These are phyloP conservation scores for Fimicolochytrium jonesii DNA, from an alignment of 192 early-diverging fungal species.

Conservation along the genomic window DNA sequence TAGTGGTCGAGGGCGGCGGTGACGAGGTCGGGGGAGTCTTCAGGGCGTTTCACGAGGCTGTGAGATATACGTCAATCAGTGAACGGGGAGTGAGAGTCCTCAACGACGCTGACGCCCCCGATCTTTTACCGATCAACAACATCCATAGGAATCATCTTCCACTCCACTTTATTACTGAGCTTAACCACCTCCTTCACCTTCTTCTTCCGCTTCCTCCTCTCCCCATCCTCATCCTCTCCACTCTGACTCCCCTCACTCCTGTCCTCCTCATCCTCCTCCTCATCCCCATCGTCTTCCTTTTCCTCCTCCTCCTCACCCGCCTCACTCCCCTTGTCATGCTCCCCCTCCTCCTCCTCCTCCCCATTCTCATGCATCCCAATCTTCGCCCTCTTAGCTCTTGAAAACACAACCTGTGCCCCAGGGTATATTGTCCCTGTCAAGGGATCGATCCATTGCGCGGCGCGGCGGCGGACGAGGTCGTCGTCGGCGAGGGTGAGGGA, in stretches of 20 bases:
- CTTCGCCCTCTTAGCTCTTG: conserved; percentile 23
- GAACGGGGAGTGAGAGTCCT: background rate
- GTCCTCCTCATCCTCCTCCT: conserved; percentile 24
- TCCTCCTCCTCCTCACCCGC: conserved; percentile 25
- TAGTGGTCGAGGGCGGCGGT: conserved; percentile 9
- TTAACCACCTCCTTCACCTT: conserved; percentile 5
- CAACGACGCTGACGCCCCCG: background rate
- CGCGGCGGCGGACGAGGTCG: conserved; percentile 29
- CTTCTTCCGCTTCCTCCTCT: conserved; percentile 3
- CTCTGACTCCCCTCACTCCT: background rate
- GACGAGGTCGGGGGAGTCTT: conserved; percentile 33
- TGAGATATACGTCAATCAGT: background rate
- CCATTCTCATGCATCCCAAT: conserved; percentile 20
- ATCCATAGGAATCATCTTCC: conserved; percentile 36
- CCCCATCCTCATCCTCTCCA: background rate
- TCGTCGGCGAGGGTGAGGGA: conserved; percentile 32
- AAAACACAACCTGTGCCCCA: conserved; percentile 41
- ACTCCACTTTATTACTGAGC: conserved; percentile 33
- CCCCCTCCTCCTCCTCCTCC: conserved; percentile 20
- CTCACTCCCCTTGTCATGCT: conserved; percentile 5
- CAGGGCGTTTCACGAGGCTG: conserved; percentile 45
- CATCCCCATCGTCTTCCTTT: conserved; percentile 20
- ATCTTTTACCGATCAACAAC: conserved; percentile 37
- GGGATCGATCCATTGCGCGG: conserved; percentile 39
- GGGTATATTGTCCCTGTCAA: conserved; percentile 39